Conservation (phyloP, 306 rosid species). For the Neltuma alba region DNA sequence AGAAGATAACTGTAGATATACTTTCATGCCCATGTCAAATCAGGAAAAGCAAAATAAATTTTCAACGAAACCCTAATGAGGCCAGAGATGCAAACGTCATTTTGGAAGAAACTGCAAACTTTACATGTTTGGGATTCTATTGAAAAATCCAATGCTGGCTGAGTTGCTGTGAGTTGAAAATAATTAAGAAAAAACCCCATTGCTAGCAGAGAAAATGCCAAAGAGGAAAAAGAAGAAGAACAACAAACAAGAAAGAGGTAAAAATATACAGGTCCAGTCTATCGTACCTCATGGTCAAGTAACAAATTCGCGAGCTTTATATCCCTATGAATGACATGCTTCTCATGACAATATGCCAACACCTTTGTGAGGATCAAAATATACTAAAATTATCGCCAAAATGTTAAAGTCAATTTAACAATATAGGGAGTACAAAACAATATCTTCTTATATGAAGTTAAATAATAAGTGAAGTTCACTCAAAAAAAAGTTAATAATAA, state of each 20-base stretch:
- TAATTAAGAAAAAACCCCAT: neutral
- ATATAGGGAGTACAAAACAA: conserved; percentile 1
- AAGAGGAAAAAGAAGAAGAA: neutral
- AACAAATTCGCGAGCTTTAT: conserved; percentile 82
- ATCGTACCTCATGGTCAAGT: conserved; percentile 78
- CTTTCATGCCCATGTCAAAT: neutral
- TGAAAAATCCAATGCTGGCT: neutral
- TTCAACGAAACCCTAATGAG: neutral
- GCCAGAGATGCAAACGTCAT: conserved; percentile 2
- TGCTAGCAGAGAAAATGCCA: neutral
- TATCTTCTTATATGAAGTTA: neutral
- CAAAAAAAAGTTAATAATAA: no score
- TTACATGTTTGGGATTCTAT: no score
- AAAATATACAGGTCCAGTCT: neutral
- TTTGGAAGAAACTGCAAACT: conserved; percentile 7
- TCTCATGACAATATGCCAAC: conserved; percentile 85
- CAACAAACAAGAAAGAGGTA: conserved; percentile 1
- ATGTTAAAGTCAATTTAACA: neutral
- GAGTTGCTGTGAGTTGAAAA: neutral
- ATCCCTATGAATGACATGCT: conserved; percentile 84
- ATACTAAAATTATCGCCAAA: conserved; percentile 52
- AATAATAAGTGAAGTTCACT: no score
- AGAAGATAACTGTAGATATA: neutral
- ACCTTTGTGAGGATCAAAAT: conserved; percentile 80
- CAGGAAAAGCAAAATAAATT: neutral